Conservation (phyloP, 2,329 filamentous ascomycete genomes). For the Cladosporium sp. region DNA sequence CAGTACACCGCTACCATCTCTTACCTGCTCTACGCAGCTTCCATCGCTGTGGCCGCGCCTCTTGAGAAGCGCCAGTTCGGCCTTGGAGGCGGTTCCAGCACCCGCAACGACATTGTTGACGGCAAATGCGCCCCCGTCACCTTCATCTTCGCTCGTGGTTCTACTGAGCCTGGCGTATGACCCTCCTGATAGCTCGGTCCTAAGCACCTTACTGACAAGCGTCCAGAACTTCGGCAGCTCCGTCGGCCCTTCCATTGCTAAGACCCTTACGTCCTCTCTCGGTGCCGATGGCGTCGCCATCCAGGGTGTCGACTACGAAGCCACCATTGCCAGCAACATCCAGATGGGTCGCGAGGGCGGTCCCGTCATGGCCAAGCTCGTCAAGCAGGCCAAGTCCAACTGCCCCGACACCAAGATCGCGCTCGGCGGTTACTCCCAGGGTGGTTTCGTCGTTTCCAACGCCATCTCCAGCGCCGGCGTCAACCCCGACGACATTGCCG, state of each 20-base stretch:
- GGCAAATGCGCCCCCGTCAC: conserved; percentile 49
- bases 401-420: conserved; percentile 34
- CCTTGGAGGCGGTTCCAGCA: conserved; percentile 24
- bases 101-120: conserved; percentile 26
- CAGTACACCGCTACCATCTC: conserved; percentile 25
- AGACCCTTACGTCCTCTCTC: conserved; percentile 44
- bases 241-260: conserved; percentile 54
- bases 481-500: conserved; percentile 20
- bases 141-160: conserved; percentile 59
- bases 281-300: conserved; percentile 49
- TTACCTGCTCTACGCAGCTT: conserved; percentile 25
- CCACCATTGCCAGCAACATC: conserved; percentile 32
- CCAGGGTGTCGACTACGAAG: conserved; percentile 57
- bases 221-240: conserved; percentile 49
- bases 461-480: conserved; percentile 24
- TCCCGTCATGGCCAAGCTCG: conserved; percentile 28
- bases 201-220: not conserved
- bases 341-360: conserved; percentile 26
- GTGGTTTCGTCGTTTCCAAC: conserved; percentile 29
- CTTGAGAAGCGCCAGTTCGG: conserved; percentile 22
- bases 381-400: conserved; percentile 26
- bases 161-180: conserved; percentile 47
- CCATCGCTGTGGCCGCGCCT: conserved; percentile 24
- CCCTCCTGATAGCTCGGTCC: not conserved
- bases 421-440: conserved; percentile 33